Base-by-base conservation (phyloP, 352 stramenopile species). In the Phytopythium mirpurense region DNA sequence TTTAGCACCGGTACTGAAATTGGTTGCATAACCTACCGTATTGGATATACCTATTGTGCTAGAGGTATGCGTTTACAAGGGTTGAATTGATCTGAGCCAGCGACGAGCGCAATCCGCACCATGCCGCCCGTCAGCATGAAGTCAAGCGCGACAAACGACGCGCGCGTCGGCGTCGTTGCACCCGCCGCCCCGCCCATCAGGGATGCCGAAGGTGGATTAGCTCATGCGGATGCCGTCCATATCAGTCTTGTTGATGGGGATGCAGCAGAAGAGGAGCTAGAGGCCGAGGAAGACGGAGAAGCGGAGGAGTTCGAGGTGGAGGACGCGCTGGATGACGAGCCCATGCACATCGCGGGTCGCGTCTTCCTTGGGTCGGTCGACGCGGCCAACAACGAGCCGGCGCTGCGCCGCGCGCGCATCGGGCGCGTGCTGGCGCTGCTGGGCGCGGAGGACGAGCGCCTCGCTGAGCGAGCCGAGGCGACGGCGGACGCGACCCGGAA, bases 361-460 rank as follows among this genome's bases (percentile, higher is more conserved):
- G 51, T 89, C 16, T 88, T 77, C 49, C 46, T 91, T 6, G 78
- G 81, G 10, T 87, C 81, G 2, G 80, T 91, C 27, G 81, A 91
- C 49, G 81, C 81, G 5, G 76, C 78, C 45, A 60, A 51, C 47
- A 91, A 91, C 51, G 14, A 36, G 7, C 21, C 7, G 0, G 78
- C 65, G 38, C 56, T 89, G 31, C 49, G 55, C 14, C 37, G 47
- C 42, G 56, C 64, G 35, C 64, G 66, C 41, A 74, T 91, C 40
- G 53, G 62, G n/a, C 61, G 62, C 16, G 53, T 64, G 3, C 51
- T 91, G 15, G 65, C 69, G 31, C 57, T 91, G 37, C 62, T 89
- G 2, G 66, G 61, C 2, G 26, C 36, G 19, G 57, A 59, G 32
- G 68, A 78, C 19, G 37, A 49, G 53, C 35, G 58, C 24, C 34